Evolutionary conservation across 345 rosid genomes (phyloP), one percentile per base, ranked within the genome.

Genomic region (Hibiscus trionum): DNA sequence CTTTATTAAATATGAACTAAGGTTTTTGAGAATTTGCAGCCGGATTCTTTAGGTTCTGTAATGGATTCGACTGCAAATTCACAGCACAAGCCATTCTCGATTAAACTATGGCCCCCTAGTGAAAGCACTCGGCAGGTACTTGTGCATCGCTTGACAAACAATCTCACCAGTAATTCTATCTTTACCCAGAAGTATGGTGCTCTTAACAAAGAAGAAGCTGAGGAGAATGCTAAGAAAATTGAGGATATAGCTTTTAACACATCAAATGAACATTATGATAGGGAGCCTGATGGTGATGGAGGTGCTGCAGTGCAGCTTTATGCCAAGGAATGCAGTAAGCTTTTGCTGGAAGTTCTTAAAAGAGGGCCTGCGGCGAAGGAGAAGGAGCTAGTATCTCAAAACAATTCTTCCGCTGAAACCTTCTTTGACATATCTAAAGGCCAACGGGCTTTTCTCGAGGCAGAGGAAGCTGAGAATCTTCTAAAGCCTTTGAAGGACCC

Each of bases 251-350:
- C 91, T 49, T 93, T 87, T 59, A 68, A 73, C 19, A 70, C 80
- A 37, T 90, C 97, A 11, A 80, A 84, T 74, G 86, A 83, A 67
- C 96, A 88, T 76, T 90, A 88, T 76, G 98, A 90, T 72, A 87
- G 84, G 65, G 93, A 93, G 76, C 98, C 97, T 49, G 98, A 93
- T 71, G 98, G 98, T 74, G 98, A 91, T 79, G 97, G 98, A 42
- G 83, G 93, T 72, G 87, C 91, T 52, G 97, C 98, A 33, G 95
- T 94, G 12, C 98, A 94, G 88, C 92, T 90, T 74, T 94, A 94
- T 79, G 96, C 98, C 62, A 91, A 84, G 79, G 91, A 94, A 73
- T 90, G 98, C 77, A 94, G 97, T 76, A 94, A 90, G 80, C 90
- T 77, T 62, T 82, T 94, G 73, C 77, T 91, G 83, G 93, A 94